Evolutionary conservation across 169 alveolate species (phyloP), one percentile per base, ranked within the genome.

Genomic region (Cryptosporidium viatorum): DNA sequence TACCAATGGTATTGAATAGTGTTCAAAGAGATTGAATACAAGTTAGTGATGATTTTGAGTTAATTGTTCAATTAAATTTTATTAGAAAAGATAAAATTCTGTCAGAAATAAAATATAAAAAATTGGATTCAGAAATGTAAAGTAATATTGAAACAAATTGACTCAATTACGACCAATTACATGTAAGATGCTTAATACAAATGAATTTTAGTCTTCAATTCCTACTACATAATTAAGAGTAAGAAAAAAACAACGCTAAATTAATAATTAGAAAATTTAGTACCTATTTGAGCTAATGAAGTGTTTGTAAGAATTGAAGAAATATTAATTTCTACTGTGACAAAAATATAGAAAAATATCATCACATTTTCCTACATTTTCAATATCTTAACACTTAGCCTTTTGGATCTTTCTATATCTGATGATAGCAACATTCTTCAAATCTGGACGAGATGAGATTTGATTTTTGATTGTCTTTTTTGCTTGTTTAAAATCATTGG

Each of bases 381-480:
- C 21, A 41, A 45, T 3, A 69, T 23, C 18, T 69, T 41, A 69
- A 31, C 89, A 80, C 37, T 58, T 80, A 29, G 48, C 65, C 41
- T 65, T 65, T 60, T 59, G 70, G 18, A 80, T 39, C 50, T 62
- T 60, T 43, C 48, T 80, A 65, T 80, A 80, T 62, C 65, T 80
- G 31, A 33, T 31, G 33, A 62, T 80, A 29, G 89, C 89, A 45
- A 16, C 75, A 37, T 41, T 67, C 10, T 16, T 37, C 51, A 80
- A 58, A 39, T 80, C 89, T 26, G 60, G 55, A 39, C 89, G 74
- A 6, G 59, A 12, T 5, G n/a, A 23, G 62, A 62, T 23, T n/a
- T 43, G 80, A 18, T 45, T 80, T 39, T 58, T 50, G 59, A 80
- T 80, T 2, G 73, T 80, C 68, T 80, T 65, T 26, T 80, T 80